These are phyloP conservation scores for Pisolithus albus DNA, from an alignment of 768 basidiomycete genomes.

Conservation along the genomic window DNA sequence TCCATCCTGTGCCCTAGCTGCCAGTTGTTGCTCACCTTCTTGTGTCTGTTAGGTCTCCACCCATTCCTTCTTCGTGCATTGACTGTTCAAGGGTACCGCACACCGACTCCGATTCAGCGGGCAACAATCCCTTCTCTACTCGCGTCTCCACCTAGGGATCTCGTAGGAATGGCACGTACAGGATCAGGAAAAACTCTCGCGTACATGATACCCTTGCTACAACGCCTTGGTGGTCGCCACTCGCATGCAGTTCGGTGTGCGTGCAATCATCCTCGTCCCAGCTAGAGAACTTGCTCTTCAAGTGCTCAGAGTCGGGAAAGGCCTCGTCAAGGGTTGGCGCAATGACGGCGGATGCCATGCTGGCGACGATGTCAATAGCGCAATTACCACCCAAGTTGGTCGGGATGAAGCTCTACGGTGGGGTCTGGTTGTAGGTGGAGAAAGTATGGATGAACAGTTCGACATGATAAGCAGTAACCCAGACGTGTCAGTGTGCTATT, in stretches of 20 bases:
- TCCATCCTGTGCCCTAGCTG: slow-evolving; percentile 7
- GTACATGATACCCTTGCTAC: slow-evolving; percentile 88
- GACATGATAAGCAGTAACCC: slow-evolving; percentile 92
- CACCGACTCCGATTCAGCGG: slow-evolving; percentile 95
- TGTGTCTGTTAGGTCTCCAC: slow-evolving; percentile 54
- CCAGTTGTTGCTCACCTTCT: background rate
- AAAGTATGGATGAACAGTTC: slow-evolving; percentile 93
- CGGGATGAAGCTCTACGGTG: slow-evolving; percentile 68
- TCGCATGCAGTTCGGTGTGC: slow-evolving; percentile 71
- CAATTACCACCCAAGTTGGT: slow-evolving; percentile 38
- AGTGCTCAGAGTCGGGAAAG: slow-evolving; percentile 90
- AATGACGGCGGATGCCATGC: slow-evolving; percentile 58
- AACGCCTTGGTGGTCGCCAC: slow-evolving; percentile 78
- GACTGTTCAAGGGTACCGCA: slow-evolving; percentile 87
- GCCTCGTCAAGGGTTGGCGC: slow-evolving; percentile 79
- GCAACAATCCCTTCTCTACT: slow-evolving; percentile 82
- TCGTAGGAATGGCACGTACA: slow-evolving; percentile 97
- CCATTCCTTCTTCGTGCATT: slow-evolving; percentile 79
- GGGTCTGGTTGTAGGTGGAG: slow-evolving; percentile 94
- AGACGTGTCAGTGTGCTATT: slow-evolving; percentile 66
- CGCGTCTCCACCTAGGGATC: slow-evolving; percentile 76
- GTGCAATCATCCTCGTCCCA: slow-evolving; percentile 85
- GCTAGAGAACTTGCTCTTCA: slow-evolving; percentile 93
- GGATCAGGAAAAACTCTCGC: slow-evolving; percentile 97
- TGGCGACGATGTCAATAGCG: slow-evolving; percentile 53